These are phyloP conservation scores for Umbelopsis vinacea DNA, from an alignment of 192 early-diverging fungal genomes.

Conservation along the genomic window DNA sequence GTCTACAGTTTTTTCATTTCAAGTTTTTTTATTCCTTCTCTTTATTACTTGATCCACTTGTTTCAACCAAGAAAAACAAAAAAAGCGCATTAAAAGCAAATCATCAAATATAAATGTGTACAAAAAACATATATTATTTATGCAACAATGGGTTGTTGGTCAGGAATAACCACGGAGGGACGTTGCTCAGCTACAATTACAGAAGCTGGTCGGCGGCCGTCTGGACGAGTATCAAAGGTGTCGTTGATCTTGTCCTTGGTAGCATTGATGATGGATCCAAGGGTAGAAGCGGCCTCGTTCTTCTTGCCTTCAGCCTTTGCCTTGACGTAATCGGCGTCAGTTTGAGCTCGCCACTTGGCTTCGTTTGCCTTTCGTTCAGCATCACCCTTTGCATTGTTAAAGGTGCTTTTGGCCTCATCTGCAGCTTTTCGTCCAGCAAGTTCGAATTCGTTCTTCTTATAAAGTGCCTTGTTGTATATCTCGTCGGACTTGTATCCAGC, in stretches of 20 bases:
- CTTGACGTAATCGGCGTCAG: background rate
- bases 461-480: background rate
- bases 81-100: background rate
- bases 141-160: background rate
- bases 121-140: background rate
- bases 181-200: constrained; percentile 3
- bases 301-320: background rate
- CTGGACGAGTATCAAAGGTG: background rate
- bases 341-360: background rate
- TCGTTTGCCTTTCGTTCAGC: constrained; percentile 3
- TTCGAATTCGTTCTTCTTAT: background rate
- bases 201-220: constrained; percentile 3
- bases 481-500: background rate
- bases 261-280: background rate
- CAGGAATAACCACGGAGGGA: too few species aligned
- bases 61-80: background rate
- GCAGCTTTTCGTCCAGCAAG: background rate
- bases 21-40: too few species aligned
- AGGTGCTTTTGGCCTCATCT: background rate
- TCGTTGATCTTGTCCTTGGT: constrained; percentile 1
- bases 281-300: constrained; percentile 1
- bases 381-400: background rate
- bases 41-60: too few species aligned
- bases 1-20: too few species aligned
- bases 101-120: background rate